Conservation (phyloP, 768 basidiomycete genomes). For the Coprinopsis cinerea region DNA sequence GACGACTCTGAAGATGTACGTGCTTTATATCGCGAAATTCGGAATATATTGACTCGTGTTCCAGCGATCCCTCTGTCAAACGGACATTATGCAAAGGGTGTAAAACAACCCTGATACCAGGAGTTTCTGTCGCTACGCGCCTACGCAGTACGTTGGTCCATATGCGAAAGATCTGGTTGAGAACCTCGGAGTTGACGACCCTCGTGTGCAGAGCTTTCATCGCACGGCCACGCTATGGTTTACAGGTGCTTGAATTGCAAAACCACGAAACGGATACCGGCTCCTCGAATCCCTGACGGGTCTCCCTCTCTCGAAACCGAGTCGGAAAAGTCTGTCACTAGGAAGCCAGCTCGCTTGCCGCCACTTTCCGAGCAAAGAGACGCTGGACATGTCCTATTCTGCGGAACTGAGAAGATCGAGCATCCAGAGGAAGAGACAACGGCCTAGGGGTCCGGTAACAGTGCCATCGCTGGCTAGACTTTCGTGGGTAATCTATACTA, state of each 20-base stretch:
- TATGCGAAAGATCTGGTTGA: neutral
- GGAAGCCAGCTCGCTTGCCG: slow-evolving; percentile 26
- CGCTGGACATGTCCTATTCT: slow-evolving; percentile 61
- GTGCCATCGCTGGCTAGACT: no score
- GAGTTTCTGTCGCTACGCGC: slow-evolving; percentile 57
- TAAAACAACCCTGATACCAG: slow-evolving; percentile 58
- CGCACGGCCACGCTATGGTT: slow-evolving; percentile 49
- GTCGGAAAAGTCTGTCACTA: neutral
- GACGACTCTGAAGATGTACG: slow-evolving; percentile 73
- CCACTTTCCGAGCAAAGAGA: slow-evolving; percentile 57
- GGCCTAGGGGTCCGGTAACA: no score
- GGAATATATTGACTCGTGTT: neutral
- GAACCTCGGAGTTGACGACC: neutral
- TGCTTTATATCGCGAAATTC: slow-evolving; percentile 1
- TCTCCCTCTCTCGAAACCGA: neutral
- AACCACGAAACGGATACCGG: slow-evolving; percentile 59
- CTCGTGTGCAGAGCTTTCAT: slow-evolving; percentile 24
- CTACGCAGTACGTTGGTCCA: slow-evolving; percentile 46
- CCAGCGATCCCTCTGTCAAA: slow-evolving; percentile 80
- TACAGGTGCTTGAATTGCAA: slow-evolving; percentile 59
- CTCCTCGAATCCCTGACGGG: slow-evolving; percentile 31
- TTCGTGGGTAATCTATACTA: no score
- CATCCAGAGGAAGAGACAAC: no score
- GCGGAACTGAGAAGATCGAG: slow-evolving; percentile 60
- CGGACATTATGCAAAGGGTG: slow-evolving; percentile 73